Percentiles rank a stretch among this genome's conserved stretches.
phyloP scores from a whole-genome alignment of 1,284 basidiomycete species.

The Moesziomyces sp. region DNA sequence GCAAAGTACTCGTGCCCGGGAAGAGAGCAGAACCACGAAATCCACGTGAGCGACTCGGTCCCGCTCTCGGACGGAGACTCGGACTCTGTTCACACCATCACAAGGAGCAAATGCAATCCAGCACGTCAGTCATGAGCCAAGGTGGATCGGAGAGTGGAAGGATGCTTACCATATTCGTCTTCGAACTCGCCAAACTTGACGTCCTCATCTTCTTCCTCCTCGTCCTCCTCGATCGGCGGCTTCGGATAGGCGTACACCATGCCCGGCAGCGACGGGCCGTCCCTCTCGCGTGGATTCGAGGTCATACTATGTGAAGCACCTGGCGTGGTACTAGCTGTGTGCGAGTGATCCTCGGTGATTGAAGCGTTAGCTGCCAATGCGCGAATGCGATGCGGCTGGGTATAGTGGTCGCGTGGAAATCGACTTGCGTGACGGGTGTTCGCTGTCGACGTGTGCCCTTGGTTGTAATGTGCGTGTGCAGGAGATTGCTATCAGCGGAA shows the following conservation, averaged over 20 bases:
- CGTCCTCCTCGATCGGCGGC: conserved; percentile 48
- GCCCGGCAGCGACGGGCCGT: conserved; percentile 24
- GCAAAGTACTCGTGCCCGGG: conserved; percentile 97
- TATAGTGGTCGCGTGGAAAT: no score
- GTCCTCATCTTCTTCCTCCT: conserved; percentile 54
- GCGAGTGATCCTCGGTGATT: no score
- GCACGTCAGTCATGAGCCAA: no score
- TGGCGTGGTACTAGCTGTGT: background rate
- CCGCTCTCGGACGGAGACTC: conserved; percentile 63
- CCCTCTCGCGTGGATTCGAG: conserved; percentile 12
- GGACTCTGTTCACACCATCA: conserved; percentile 16
- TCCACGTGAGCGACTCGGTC: conserved; percentile 80
- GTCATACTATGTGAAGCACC: conserved; percentile 1
- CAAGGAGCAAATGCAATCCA: background rate
- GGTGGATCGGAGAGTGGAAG: background rate
- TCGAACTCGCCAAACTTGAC: conserved; percentile 35
- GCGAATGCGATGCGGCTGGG: no score
- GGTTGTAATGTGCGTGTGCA: no score
- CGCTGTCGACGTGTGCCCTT: no score
- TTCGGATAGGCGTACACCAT: conserved; percentile 28
- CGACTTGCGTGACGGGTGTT: no score
- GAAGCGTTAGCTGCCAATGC: no score
- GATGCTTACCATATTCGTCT: conserved; percentile 45
- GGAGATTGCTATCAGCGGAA: no score
- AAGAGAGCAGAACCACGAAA: conserved; percentile 97